A percentile compares a stretch with the other conserved stretches of the same genome.
Conservation (phyloP, 495 filamentous ascomycete genomes). For the Podospora sp. region DNA sequence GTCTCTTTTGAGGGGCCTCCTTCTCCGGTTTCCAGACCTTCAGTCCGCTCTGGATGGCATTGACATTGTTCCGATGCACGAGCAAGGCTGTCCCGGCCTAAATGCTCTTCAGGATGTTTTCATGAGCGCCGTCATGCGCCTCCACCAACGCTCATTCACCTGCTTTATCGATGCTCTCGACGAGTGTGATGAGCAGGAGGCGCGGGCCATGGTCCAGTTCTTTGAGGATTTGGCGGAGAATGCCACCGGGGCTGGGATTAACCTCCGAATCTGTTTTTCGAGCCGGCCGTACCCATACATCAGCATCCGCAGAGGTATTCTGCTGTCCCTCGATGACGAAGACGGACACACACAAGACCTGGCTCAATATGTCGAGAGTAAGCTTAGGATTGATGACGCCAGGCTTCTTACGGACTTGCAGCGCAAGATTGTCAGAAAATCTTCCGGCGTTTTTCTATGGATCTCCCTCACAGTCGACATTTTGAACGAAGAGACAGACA, state of each 20-base stretch:
- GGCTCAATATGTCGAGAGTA: conserved; percentile 23
- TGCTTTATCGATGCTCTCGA: conserved; percentile 49
- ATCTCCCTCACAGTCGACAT: conserved; percentile 47
- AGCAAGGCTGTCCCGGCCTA: no score
- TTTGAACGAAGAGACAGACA: conserved; percentile 38
- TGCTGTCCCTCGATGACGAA: conserved; percentile 27
- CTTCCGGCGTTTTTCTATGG: conserved; percentile 52
- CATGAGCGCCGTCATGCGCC: conserved; percentile 22
- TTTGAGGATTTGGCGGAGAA: conserved; percentile 38
- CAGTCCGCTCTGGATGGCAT: conserved; percentile 26
- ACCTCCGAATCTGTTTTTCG: conserved; percentile 48
- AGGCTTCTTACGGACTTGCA: conserved; percentile 33
- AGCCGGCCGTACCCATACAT: conserved; percentile 56
- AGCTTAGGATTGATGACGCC: conserved; percentile 22
- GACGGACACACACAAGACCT: conserved; percentile 26
- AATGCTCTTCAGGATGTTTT: conserved; percentile 37
- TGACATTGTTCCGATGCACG: conserved; percentile 15
- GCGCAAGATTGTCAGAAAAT: conserved; percentile 38
- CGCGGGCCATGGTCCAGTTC: conserved; percentile 38
- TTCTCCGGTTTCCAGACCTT: conserved; percentile 31
- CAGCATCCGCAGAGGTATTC: conserved; percentile 33
- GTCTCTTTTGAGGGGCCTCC: conserved; percentile 47
- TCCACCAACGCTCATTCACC: conserved; percentile 21
- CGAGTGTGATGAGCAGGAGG: conserved; percentile 38
- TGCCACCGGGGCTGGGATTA: neutral